phyloP scores from a whole-genome alignment of 306 rosid species.

The Castanea mollissima region DNA sequence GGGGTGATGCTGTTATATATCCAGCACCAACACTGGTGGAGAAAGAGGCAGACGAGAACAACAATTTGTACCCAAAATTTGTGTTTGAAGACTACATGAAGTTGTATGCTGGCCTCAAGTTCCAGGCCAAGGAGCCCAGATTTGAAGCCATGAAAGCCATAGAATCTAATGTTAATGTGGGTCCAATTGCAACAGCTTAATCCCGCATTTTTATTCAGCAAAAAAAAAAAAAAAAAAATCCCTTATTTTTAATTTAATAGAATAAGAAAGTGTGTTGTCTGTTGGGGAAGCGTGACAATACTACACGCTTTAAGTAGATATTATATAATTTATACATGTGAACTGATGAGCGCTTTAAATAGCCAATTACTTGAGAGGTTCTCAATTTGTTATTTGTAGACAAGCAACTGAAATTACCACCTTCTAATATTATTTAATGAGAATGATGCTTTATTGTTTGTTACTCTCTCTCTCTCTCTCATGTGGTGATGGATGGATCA shows the following conservation, averaged over 20 bases:
- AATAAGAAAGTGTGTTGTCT: neutral
- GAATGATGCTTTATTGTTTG: neutral
- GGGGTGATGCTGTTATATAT: slow-evolving; percentile 79
- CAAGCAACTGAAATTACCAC: slow-evolving; percentile 10
- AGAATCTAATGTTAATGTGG: slow-evolving; percentile 37
- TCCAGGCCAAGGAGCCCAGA: slow-evolving; percentile 84
- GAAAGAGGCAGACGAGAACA: slow-evolving; percentile 60
- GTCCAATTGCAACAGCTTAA: slow-evolving; percentile 68
- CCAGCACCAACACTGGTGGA: slow-evolving; percentile 74
- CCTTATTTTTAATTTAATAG: neutral
- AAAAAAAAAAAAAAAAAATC: neutral
- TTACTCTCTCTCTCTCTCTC: neutral
- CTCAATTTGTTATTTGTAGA: slow-evolving; percentile 14
- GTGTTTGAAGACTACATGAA: slow-evolving; percentile 93
- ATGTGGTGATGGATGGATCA: too few relatives aligned
- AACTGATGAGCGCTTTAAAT: neutral
- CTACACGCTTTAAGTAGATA: neutral
- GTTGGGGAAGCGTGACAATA: neutral
- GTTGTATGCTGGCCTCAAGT: slow-evolving; percentile 65
- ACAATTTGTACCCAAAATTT: slow-evolving; percentile 75
- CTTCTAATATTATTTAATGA: neutral
- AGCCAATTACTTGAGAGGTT: neutral
- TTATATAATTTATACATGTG: neutral
- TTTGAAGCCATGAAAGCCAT: slow-evolving; percentile 73
- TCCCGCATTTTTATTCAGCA: neutral